Evolutionary conservation across 768 basidiomycete genomes (phyloP), one percentile per base, ranked within the genome.

Genomic region (Ramaria rubella): DNA sequence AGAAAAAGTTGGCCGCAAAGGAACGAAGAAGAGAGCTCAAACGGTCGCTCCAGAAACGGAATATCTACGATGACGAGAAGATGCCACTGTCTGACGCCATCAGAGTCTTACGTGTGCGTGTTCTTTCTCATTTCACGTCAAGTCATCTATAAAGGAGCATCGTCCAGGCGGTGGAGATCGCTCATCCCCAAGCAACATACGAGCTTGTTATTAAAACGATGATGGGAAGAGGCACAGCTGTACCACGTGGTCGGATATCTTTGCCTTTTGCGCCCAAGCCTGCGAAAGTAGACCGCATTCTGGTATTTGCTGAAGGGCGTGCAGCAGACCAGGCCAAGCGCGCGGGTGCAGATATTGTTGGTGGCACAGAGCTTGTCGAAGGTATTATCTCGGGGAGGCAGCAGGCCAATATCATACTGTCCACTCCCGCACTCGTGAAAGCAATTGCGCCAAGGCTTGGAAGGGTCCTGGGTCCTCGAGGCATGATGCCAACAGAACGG

Each of bases 401-500:
- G 61, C 77, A 80, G 59, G 93, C 88, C 5, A 92, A 90, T 14
- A 85, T 89, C 44, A 87, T 94, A 62, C 78, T 98, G 26, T 89
- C 87, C 52, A 90, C 90, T 0, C 83, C 90, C 3, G 78, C 81
- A 14, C 82, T 95, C 64, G 81, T 93, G 53, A 80, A 82, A 44
- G 71, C 83, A 30, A 90, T 98, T 59, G 85, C 87, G 12, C 83
- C 87, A 4, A 85, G 81, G 64, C 78, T 98, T 2, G 94, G 83
- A 69, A 73, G 90, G 73, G 72, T 87, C 70, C 74, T 89, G 71
- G 71, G 95, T 63, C 94, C 93, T 40, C 82, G 90, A 52, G 95
- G 95, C 55, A 73, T 98, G 44, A 96, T 99, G 94, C 96, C 96
- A 11, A 88, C 90, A 6, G 90, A 87, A 60, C 85, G 94, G 68